Percentiles rank a stretch among this genome's conserved stretches.
Conservation (phyloP, 78 protist species). For the Fonticula alba region DNA sequence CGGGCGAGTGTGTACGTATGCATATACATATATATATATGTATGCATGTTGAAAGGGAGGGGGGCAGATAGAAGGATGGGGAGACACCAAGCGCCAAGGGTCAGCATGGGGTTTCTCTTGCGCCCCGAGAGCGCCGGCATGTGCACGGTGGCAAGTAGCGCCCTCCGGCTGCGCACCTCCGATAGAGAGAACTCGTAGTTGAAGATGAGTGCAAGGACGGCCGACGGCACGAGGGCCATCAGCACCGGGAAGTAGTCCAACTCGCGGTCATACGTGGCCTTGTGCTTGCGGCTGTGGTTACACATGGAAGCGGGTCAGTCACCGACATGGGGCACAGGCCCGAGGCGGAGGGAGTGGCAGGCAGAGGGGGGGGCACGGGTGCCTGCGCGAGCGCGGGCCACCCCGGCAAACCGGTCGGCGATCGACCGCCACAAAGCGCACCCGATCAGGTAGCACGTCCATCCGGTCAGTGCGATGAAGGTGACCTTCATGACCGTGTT, state of each 20-base stretch:
- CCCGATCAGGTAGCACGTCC: constrained; percentile 47
- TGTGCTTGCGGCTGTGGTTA: too few species aligned
- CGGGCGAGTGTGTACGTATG: too few species aligned
- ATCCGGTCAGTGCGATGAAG: constrained; percentile 41
- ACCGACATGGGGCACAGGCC: neutral
- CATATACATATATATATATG: too few species aligned
- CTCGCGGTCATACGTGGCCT: constrained; percentile 48
- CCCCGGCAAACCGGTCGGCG: neutral
- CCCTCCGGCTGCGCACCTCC: neutral
- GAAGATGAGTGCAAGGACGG: constrained; percentile 38
- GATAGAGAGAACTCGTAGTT: constrained; percentile 1
- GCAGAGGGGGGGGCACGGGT: too few species aligned
- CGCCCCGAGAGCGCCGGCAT: neutral
- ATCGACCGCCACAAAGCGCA: too few species aligned
- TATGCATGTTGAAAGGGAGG: too few species aligned
- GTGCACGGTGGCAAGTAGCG: too few species aligned
- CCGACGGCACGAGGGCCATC: constrained; percentile 40
- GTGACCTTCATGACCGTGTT: constrained; percentile 60
- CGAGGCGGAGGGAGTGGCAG: neutral
- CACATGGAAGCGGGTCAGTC: neutral
- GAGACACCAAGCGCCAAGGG: neutral
- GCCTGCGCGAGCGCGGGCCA: neutral
- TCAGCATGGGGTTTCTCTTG: neutral
- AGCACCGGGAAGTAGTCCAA: constrained; percentile 45
- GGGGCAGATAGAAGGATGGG: neutral